phyloP scores from a whole-genome alignment of 2,329 filamentous ascomycete genomes.

The Plenodomus biglobosus region DNA sequence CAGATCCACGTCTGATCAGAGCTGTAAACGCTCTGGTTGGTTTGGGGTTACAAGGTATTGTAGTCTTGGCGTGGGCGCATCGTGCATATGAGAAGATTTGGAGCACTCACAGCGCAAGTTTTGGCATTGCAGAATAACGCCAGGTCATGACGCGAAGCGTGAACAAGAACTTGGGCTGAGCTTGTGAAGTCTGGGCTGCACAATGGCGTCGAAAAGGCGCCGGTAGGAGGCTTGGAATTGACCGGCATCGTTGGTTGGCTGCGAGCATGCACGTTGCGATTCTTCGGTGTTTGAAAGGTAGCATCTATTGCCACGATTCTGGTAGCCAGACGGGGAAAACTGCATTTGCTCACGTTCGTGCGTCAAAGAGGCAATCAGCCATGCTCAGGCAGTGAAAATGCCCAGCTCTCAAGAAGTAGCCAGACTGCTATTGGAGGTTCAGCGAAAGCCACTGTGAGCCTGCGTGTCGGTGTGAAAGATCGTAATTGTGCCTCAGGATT shows the following conservation, averaged over 20 bases:
- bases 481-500: constrained; percentile 24
- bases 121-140: constrained; percentile 12
- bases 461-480: too few species aligned
- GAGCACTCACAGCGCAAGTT: constrained; percentile 23
- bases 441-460: too few species aligned
- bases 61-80: constrained; percentile 25
- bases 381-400: too few species aligned
- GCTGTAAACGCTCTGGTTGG: constrained; percentile 20
- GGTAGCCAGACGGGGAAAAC: too few species aligned
- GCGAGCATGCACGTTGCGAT: too few species aligned
- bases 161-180: constrained; percentile 30
- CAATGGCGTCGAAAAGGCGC: constrained; percentile 10
- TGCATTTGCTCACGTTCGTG: too few species aligned
- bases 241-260: neutral
- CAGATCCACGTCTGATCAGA: constrained; percentile 18
- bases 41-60: constrained; percentile 14
- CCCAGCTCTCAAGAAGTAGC: too few species aligned
- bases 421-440: too few species aligned
- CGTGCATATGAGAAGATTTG: constrained; percentile 6
- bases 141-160: constrained; percentile 21
- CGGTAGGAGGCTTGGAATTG: neutral
- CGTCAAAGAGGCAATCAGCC: too few species aligned
- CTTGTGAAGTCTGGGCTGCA: constrained; percentile 34
- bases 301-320: too few species aligned
- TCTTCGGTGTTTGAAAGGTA: too few species aligned